These are phyloP conservation scores for Coemansia sp. DNA, from an alignment of 192 early-diverging fungal genomes.

Conservation along the genomic window DNA sequence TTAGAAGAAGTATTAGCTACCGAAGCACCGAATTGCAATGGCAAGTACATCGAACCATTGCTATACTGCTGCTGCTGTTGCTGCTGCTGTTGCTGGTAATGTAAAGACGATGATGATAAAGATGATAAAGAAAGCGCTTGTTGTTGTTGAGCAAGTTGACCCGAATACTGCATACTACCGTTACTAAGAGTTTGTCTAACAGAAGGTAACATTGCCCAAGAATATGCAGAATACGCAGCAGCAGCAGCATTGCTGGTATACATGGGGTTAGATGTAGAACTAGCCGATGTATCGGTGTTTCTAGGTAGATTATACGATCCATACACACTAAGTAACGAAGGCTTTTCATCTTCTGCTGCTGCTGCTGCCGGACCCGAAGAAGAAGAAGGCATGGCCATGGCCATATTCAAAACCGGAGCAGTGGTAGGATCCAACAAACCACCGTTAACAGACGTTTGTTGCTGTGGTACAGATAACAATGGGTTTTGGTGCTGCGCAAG, in stretches of 20 bases:
- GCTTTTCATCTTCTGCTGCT: neutral
- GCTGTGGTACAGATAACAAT: neutral
- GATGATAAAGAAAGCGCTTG: slow-evolving; percentile 9
- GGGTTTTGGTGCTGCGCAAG: slow-evolving; percentile 2
- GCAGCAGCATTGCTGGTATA: neutral
- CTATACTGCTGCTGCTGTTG: neutral
- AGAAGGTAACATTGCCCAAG: slow-evolving; percentile 9
- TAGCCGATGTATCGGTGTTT: neutral
- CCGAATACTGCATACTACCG: slow-evolving; percentile 8
- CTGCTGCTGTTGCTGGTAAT: slow-evolving; percentile 18
- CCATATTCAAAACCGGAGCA: slow-evolving; percentile 7
- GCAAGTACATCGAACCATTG: neutral
- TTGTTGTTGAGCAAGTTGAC: neutral
- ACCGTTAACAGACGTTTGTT: neutral
- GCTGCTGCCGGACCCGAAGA: neutral
- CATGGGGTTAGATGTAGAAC: neutral
- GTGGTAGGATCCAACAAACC: slow-evolving; percentile 6
- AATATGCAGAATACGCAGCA: slow-evolving; percentile 7
- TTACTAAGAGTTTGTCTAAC: slow-evolving; percentile 2
- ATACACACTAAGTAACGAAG: neutral
- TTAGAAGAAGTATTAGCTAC: slow-evolving; percentile 14
- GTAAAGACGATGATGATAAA: slow-evolving; percentile 4
- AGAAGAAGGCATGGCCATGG: neutral
- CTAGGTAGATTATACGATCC: neutral
- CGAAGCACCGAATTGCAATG: neutral